Evolutionary conservation across 1,139 yeast genomes (phyloP), one percentile per base, ranked within the genome.

Genomic region (Saccharomyces hybrid): DNA sequence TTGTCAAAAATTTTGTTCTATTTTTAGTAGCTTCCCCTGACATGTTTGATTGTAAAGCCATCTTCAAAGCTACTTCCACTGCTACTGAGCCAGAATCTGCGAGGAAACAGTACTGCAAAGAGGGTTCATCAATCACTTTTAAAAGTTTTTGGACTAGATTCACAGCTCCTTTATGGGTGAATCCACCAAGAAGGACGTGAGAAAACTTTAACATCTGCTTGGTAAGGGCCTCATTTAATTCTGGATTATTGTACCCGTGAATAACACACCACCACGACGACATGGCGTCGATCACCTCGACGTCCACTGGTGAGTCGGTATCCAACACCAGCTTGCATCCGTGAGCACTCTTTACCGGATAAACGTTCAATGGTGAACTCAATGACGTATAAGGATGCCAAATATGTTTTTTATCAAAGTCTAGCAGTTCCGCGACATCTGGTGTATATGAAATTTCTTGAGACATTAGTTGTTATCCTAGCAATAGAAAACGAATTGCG

Each of bases 81-180:
- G 82, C 73, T 63, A 79, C 83, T n/a, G 82, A 77, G 13, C 83
- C 84, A 6, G 82, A 78, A 51, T 66, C 69, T 1, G 71, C 70
- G n/a, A 69, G 53, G 52, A 70, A 70, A 14, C 66, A 61, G 38
- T 64, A 62, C 8, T 67, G 63, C 41, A 70, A 55, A 20, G 61
- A 53, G 1, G 57, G 51, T 47, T 59, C 60, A 52, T 65, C 62
- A 5, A 69, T 63, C 56, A 69, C 54, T 9, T 56, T 55, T 5
- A 68, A 34, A 20, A 70, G 53, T 46, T 57, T 60, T 46, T 61
- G 55, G 14, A 61, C 63, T 6, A 69, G 54, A 1, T 55, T 47
- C 16, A 69, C 59, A 3, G 72, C 72, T 4, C 72, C 72, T 28
- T 54, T 57, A 53, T 70, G 73, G 1, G 72, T 68, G 14, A 70